Percentiles rank a stretch among this genome's conserved stretches.
Conservation (phyloP, 306 rosid genomes). For the Alnus rubra region DNA sequence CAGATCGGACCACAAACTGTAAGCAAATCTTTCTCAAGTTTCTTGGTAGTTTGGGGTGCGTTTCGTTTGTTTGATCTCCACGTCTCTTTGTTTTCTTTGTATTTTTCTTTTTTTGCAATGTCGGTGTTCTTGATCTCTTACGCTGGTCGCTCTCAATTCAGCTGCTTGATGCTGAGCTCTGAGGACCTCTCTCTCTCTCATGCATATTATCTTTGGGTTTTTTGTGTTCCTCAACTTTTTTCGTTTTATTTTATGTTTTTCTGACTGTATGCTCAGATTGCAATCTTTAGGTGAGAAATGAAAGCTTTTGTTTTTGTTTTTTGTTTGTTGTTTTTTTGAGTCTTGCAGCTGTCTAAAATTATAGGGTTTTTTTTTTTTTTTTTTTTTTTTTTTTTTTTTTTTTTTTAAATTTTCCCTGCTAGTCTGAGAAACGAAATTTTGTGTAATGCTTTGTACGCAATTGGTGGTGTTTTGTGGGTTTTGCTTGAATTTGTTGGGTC, state of each 20-base stretch:
- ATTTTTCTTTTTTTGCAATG: constrained; percentile 36
- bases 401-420: neutral
- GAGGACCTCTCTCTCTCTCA: constrained; percentile 18
- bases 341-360: neutral
- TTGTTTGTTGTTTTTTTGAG: neutral
- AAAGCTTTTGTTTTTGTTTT: neutral
- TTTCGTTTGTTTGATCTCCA: constrained; percentile 10
- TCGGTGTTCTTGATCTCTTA: constrained; percentile 34
- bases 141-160: constrained; percentile 17
- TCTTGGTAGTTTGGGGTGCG: constrained; percentile 36
- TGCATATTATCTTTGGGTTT: constrained; percentile 14
- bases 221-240: neutral
- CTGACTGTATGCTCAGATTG: neutral
- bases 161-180: constrained; percentile 28
- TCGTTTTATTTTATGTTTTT: neutral
- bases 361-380: neutral
- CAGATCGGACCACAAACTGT: constrained; percentile 54
- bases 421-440: neutral
- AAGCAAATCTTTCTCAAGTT: constrained; percentile 35
- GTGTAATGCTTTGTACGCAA: neutral
- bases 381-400: too few relatives aligned
- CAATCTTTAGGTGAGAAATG: neutral
- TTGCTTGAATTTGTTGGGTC: constrained; percentile 10
- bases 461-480: constrained; percentile 5
- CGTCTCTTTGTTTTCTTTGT: neutral